A percentile compares a stretch with the other conserved stretches of the same genome.
These are phyloP conservation scores for Mediolabrus comicus DNA, from an alignment of 108 stramenopile species.

Conservation along the genomic window DNA sequence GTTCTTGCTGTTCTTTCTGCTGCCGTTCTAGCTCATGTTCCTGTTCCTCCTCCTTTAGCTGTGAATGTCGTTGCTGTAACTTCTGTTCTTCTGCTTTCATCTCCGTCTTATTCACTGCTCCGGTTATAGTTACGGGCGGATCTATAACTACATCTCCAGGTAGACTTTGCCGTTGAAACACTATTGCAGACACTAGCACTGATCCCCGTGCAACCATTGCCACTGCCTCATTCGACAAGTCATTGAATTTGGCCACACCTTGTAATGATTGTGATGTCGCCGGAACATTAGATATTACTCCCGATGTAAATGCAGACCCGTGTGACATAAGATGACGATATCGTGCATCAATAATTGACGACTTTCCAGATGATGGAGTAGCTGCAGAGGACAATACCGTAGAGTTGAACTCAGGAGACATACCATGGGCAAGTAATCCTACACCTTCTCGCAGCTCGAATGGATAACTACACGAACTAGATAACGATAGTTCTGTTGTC, in stretches of 20 bases:
- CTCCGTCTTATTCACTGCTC: no score
- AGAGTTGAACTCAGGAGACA: not conserved
- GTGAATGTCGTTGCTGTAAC: no score
- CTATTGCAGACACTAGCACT: constrained; percentile 45
- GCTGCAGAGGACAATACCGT: not conserved
- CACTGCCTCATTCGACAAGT: constrained; percentile 49
- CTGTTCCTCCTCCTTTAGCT: no score
- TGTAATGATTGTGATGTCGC: constrained; percentile 53
- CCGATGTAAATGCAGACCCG: constrained; percentile 64
- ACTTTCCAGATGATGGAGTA: not conserved
- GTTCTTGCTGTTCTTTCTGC: no score
- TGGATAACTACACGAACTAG: constrained; percentile 39
- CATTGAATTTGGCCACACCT: constrained; percentile 41
- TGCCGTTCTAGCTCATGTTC: no score
- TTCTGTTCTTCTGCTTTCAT: no score
- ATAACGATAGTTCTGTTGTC: not conserved
- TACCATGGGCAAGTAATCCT: constrained; percentile 37
- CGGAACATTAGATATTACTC: constrained; percentile 54
- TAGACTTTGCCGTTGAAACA: constrained; percentile 44
- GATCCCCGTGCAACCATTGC: constrained; percentile 55
- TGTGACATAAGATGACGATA: constrained; percentile 46
- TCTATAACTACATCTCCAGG: constrained; percentile 7
- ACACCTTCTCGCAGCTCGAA: constrained; percentile 39
- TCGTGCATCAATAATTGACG: constrained; percentile 34
- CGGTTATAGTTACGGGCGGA: no score